Evolutionary conservation across 139 green algal species (phyloP), one percentile per base, ranked within the genome.

Genomic region (Haematococcus lacustris): DNA sequence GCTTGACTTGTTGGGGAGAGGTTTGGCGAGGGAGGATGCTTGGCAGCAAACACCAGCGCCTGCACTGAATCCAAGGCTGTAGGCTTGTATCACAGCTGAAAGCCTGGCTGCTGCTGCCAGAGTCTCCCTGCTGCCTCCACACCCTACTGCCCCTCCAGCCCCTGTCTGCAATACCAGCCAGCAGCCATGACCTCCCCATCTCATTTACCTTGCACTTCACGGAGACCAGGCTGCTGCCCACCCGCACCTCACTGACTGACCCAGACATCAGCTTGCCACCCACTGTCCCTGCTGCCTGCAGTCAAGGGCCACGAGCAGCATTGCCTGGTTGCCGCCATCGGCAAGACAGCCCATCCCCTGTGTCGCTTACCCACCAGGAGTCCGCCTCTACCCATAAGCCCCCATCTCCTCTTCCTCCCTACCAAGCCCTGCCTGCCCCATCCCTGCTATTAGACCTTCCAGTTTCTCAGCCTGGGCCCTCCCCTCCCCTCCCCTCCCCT

Each of bases 201-300:
- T 40, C 9, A 51, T 38, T 37, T 39, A 85, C 79, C 75, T 77
- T 68, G 65, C 81, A 87, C 7, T 51, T 34, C 3, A 90, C 85
- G 7, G 71, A 67, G 1, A 90, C 38, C 1, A 57, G 75, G 3
- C 51, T 76, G 21, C 70, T 53, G 57, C 79, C 78, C 30, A 88
- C 2, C 32, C 60, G 34, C 23, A 87, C 32, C 37, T 39, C 37
- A 5, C 21, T 62, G 1, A 23, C 2, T 6, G 50, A 30, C 9
- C 50, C 71, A 7, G 41, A 40, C 77, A 77, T 66, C 23, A 86
- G 69, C 73, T 82, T 81, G 76, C 51, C 61, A 51, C 78, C 83
- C 41, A 85, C 62, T 25, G 83, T 85, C 38, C 83, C 81, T 5
- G 73, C 68, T 28, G 51, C 67, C 62, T 70, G 69, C n/a, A n/a